Conservation (phyloP, 257 asterid species). For the Penstemon barbatus region DNA sequence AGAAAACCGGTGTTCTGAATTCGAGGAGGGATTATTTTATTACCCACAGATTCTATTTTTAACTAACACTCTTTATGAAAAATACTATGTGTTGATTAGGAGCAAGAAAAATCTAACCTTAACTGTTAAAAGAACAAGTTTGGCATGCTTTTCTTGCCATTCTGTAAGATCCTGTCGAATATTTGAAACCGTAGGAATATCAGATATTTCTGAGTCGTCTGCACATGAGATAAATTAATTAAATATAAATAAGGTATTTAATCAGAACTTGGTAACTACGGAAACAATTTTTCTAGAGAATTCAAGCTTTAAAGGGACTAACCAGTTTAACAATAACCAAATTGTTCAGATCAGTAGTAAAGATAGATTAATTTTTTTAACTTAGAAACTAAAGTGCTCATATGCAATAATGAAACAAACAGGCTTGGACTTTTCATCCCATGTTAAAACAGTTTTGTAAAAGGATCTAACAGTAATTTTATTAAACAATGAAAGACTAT, state of each 20-base stretch:
- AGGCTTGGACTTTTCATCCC: background rate
- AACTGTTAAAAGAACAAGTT: conserved; percentile 77
- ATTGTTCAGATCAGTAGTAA: background rate
- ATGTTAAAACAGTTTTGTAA: background rate
- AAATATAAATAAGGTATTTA: conserved; percentile 27
- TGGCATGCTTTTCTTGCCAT: conserved; percentile 94
- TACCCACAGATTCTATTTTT: background rate
- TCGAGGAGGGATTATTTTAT: conserved; percentile 12
- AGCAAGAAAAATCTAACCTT: conserved; percentile 52
- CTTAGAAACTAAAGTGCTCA: background rate
- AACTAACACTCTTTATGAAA: background rate
- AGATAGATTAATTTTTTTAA: background rate
- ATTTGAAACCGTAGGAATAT: conserved; percentile 77
- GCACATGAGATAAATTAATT: conserved; percentile 37
- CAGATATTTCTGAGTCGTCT: conserved; percentile 77
- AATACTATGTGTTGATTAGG: background rate
- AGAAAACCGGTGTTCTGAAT: conserved; percentile 4
- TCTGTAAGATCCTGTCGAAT: conserved; percentile 89
- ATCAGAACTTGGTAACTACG: conserved; percentile 13
- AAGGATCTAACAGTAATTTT: conserved; percentile 1
- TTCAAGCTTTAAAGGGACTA: conserved; percentile 12
- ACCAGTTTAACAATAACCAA: conserved; percentile 13
- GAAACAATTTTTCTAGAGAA: conserved; percentile 14
- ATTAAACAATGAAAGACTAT: background rate
- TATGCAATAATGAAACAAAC: background rate